These are phyloP conservation scores for Mytilinidion resinicola DNA, from an alignment of 495 filamentous ascomycete species.

Conservation along the genomic window DNA sequence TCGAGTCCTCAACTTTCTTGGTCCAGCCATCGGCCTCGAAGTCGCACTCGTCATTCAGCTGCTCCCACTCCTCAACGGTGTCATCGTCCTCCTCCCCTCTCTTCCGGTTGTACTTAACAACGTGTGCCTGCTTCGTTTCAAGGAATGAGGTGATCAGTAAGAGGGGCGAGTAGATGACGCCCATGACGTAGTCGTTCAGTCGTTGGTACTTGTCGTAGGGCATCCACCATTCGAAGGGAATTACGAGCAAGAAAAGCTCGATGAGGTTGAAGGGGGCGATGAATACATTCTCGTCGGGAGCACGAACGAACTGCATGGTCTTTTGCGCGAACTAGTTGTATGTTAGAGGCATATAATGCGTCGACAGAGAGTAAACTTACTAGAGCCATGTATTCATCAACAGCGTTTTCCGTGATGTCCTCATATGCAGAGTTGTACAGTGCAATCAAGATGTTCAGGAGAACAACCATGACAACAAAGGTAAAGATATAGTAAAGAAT, in stretches of 20 bases:
- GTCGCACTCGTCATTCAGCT: conserved; percentile 63
- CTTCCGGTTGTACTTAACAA: conserved; percentile 63
- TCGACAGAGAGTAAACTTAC: conserved; percentile 8
- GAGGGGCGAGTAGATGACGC: conserved; percentile 74
- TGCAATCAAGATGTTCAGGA: conserved; percentile 91
- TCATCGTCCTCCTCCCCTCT: conserved; percentile 89
- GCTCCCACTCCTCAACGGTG: conserved; percentile 85
- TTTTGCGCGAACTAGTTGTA: conserved; percentile 58
- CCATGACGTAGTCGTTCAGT: conserved; percentile 85
- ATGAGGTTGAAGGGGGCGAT: conserved; percentile 91
- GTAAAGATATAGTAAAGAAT: conserved; percentile 77
- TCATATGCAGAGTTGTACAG: conserved; percentile 95
- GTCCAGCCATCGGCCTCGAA: conserved; percentile 77
- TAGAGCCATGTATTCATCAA: conserved; percentile 89
- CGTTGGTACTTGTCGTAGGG: conserved; percentile 57
- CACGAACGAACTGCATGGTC: conserved; percentile 91
- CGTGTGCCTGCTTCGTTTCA: conserved; percentile 62
- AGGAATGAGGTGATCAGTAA: conserved; percentile 70
- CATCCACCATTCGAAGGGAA: conserved; percentile 97
- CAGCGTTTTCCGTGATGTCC: conserved; percentile 90
- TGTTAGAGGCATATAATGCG: neutral
- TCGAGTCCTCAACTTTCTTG: conserved; percentile 63
- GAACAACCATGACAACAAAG: conserved; percentile 89
- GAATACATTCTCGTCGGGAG: conserved; percentile 96
- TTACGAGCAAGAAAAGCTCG: conserved; percentile 69